Conservation (phyloP, 1,284 basidiomycete species). For the Puccinia triticina region DNA sequence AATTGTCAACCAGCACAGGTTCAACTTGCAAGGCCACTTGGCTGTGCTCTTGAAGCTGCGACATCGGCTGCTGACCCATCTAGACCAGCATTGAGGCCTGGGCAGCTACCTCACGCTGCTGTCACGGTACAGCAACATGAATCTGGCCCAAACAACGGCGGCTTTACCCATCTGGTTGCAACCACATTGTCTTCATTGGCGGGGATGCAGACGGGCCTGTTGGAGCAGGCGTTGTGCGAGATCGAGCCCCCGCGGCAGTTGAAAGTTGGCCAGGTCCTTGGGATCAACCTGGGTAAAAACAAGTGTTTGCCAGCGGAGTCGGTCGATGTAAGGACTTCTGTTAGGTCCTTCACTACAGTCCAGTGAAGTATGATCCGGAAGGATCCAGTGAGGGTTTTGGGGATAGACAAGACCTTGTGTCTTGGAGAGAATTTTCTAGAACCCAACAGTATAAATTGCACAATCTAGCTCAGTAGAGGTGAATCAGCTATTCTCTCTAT, state of each 20-base stretch:
- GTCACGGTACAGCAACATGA: constrained; percentile 54
- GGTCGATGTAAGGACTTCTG: too few species aligned
- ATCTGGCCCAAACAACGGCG: constrained; percentile 53
- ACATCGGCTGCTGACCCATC: constrained; percentile 65
- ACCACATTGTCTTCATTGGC: constrained; percentile 56
- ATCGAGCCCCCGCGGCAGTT: constrained; percentile 69
- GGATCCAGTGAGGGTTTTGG: too few species aligned
- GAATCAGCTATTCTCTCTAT: too few species aligned
- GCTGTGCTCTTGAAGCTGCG: constrained; percentile 77
- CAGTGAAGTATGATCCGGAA: too few species aligned
- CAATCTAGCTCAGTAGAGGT: too few species aligned
- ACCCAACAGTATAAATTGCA: too few species aligned
- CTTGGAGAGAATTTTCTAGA: too few species aligned
- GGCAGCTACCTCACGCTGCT: constrained; percentile 56
- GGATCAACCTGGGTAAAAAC: constrained; percentile 96
- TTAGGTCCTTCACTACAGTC: too few species aligned
- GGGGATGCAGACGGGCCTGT: constrained; percentile 55
- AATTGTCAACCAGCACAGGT: constrained; percentile 95
- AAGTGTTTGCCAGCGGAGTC: constrained; percentile 80
- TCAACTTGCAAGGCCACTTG: constrained; percentile 88
- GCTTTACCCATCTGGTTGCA: constrained; percentile 52
- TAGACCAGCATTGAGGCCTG: constrained; percentile 59
- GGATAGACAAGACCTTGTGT: too few species aligned
- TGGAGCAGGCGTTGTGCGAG: constrained; percentile 61
- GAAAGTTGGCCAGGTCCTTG: constrained; percentile 73